A percentile compares a stretch with the other conserved stretches of the same genome.
phyloP scores from a whole-genome alignment of 352 stramenopile species.

The Elongisporangium prolatum region DNA sequence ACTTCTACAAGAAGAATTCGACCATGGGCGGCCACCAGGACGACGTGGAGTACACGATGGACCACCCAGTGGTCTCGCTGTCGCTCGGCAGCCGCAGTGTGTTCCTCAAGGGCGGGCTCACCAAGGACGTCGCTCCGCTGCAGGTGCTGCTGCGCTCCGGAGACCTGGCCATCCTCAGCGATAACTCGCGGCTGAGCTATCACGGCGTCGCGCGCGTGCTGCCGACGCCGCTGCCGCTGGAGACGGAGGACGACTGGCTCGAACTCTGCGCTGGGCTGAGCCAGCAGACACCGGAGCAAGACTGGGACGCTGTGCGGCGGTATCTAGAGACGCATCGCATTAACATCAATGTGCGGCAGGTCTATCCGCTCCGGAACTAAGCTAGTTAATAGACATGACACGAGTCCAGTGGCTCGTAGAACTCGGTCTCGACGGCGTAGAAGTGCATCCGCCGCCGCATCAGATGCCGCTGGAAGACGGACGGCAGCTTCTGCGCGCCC shows the following conservation, averaged over 20 bases:
- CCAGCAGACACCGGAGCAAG: conserved; percentile 10
- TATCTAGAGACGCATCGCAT: conserved; percentile 64
- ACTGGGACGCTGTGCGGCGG: conserved; percentile 32
- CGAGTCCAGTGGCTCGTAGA: conserved; percentile 15
- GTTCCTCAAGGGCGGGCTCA: conserved; percentile 68
- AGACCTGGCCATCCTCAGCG: conserved; percentile 60
- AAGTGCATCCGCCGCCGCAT: conserved; percentile 22
- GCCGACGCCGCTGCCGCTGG: conserved; percentile 33
- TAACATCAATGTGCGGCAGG: conserved; percentile 81
- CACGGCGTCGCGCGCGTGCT: conserved; percentile 66
- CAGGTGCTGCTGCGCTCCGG: conserved; percentile 62
- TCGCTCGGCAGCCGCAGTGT: conserved; percentile 66
- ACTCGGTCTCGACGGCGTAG: conserved; percentile 15
- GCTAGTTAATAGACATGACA: conserved; percentile 2
- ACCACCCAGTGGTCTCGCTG: conserved; percentile 74
- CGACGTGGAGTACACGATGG: conserved; percentile 82
- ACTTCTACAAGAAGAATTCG: conserved; percentile 78
- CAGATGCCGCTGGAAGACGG: conserved; percentile 13
- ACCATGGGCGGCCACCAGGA: conserved; percentile 81
- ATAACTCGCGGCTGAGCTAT: conserved; percentile 60
- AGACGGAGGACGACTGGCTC: conserved; percentile 6
- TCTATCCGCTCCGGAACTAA: conserved; percentile 33
- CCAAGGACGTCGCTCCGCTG: conserved; percentile 58
- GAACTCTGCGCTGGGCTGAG: conserved; percentile 14
- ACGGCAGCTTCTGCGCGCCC: conserved; percentile 7